A percentile compares a stretch with the other conserved stretches of the same genome.
Conservation (phyloP, 73 alveolate species). For the Blepharisma japonicum region DNA sequence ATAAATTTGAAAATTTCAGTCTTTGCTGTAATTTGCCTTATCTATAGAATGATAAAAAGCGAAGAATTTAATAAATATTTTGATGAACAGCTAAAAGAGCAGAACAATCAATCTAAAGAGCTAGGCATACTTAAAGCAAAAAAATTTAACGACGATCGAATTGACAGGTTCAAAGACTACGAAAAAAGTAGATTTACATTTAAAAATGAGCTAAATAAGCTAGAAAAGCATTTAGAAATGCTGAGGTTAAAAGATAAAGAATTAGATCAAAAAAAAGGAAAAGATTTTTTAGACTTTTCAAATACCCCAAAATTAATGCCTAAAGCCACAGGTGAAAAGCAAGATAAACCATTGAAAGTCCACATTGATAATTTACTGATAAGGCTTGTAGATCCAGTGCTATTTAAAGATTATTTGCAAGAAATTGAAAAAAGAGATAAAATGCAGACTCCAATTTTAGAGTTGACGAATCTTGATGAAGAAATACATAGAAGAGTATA, state of each 20-base stretch:
- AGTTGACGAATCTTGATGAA: not conserved
- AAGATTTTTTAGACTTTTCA: too few relatives aligned
- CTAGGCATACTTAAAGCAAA: not conserved
- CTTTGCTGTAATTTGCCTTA: not conserved
- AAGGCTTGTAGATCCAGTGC: too few relatives aligned
- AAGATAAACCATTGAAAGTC: too few relatives aligned
- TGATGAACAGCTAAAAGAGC: not conserved
- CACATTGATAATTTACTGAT: too few relatives aligned
- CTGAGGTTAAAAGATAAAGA: not conserved
- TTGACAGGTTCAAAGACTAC: not conserved
- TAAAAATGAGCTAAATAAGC: not conserved
- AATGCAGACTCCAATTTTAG: not conserved
- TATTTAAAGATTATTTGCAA: too few relatives aligned
- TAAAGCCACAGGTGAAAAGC: too few relatives aligned
- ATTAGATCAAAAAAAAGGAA: not conserved
- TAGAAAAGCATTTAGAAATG: slow-evolving; percentile 4
- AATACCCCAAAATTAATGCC: too few relatives aligned
- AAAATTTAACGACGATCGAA: slow-evolving; percentile 19
- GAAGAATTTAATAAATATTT: not conserved
- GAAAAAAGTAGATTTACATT: not conserved
- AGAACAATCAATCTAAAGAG: not conserved
- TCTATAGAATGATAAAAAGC: slow-evolving; percentile 17
- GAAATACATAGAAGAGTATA: not conserved
- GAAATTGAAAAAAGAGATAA: not conserved
- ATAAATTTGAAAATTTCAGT: not conserved